Evolutionary conservation across 768 basidiomycete species (phyloP), one percentile per base, ranked within the genome.

Genomic region (Tricholoma terreum): DNA sequence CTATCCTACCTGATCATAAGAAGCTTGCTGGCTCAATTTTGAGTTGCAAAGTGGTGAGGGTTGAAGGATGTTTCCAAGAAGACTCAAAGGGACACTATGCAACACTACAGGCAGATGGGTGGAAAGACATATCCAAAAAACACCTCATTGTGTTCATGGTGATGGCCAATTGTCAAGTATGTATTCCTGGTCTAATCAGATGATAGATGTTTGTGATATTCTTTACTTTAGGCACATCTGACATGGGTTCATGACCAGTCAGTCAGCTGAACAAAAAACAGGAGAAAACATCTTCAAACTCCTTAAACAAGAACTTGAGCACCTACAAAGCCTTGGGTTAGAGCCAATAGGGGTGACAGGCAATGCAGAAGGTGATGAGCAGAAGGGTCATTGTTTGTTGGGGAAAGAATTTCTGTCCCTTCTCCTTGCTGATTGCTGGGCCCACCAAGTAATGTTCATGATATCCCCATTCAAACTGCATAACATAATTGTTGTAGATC

Each of bases 81-180:
- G 31, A 12, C 15, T 51, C 53, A 2, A 31, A 50, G n/a, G 35
- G 35, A 14, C 7, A 38, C 3, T 58, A 54, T 19, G 69, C 58
- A 12, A 71, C 69, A 4, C 63, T 66, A 4, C 64, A 69, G 54
- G 69, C 67, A 45, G 70, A 73, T 59, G 67, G 71, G 21, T 73
- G 71, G 70, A 69, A 68, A 50, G 69, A 71, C 58, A 54, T 69
- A 15, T 55, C 61, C 9, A 67, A 63, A 50, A 63, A 56, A 12
- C 53, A 63, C 12, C 35, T 71, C 24, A 58, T 69, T 42, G 59
- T 61, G 8, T 66, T 65, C 9, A 64, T 69, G 57, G 48, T 71
- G 21, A 69, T 58, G 30, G 65, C 70, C 1, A 61, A 69, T 17
- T 52, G 58, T 31, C 43, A 56, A 58, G 71, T 71, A 52, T 40